Conservation (phyloP, 2,329 filamentous ascomycete genomes). For the Akanthomyces lecanii region DNA sequence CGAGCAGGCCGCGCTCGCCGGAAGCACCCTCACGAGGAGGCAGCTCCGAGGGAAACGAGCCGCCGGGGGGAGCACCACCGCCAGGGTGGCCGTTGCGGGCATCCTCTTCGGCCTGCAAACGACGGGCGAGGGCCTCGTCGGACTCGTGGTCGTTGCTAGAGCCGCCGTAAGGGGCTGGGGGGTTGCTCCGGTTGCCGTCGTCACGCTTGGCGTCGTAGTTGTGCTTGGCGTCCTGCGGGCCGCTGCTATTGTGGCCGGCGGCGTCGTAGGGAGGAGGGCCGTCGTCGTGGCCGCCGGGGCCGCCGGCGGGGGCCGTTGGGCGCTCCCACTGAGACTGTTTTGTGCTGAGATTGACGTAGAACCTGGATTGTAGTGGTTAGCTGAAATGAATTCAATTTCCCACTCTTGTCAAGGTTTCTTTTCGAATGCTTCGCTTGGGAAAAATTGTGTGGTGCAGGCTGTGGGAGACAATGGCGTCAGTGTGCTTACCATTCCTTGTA, state of each 20-base stretch:
- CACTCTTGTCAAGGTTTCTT: too few species aligned
- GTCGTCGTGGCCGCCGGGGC: constrained; percentile 37
- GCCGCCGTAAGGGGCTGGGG: constrained; percentile 23
- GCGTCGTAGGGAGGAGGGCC: constrained; percentile 67
- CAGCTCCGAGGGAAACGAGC: constrained; percentile 10
- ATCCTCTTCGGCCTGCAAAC: constrained; percentile 81
- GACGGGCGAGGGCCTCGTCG: constrained; percentile 70
- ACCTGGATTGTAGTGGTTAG: constrained; percentile 49
- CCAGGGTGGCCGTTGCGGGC: constrained; percentile 39
- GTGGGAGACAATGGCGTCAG: not conserved
- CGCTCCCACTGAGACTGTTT: constrained; percentile 89
- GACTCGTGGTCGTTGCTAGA: constrained; percentile 44
- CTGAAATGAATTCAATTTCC: too few species aligned
- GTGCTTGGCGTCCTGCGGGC: constrained; percentile 55
- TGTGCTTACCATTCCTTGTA: constrained; percentile 73
- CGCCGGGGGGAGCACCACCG: constrained; percentile 10
- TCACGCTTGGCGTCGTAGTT: constrained; percentile 61
- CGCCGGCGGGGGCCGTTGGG: constrained; percentile 64
- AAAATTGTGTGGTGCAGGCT: not conserved
- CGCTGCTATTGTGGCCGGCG: constrained; percentile 28
- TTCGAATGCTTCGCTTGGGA: too few species aligned
- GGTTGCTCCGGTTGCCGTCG: constrained; percentile 28
- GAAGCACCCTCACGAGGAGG: constrained; percentile 27
- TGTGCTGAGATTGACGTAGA: constrained; percentile 85
- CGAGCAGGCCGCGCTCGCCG: constrained; percentile 41